Base-by-base conservation (phyloP, 192 early-diverging fungal species). In the Coemansia sp. region DNA sequence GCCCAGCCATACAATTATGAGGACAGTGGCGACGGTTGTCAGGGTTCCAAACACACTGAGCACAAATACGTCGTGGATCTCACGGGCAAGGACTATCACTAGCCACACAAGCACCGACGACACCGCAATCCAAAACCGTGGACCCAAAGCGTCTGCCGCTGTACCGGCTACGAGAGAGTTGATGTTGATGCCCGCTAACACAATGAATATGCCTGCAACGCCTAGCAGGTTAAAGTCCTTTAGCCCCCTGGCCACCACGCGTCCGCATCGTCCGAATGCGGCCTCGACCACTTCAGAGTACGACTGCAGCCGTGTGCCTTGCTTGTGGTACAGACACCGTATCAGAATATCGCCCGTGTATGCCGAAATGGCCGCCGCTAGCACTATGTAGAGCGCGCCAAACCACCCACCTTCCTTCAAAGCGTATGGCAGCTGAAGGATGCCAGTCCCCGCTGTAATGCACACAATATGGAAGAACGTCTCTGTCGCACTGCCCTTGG, bases 351-450 rank as follows among this genome's bases (percentile, higher is more conserved):
- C 82, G 17, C 90, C 91, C 0, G 85, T 86, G 67, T 92, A 92
- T 21, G 83, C 52, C 12, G 87, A 85, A 59, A 91, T 88, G 7
- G 86, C 60, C 35, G 86, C 87, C 0, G 89, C 86, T 36, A 92
- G 76, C 17, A 86, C 36, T 29, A 95, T 74, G 61, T 93, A 74
- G n/a, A 85, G 60, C 7, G 88, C 56, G 32, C 87, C 88, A 22
- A 87, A 68, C 93, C 93, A 95, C 0, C 93, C 93, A 55, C 86
- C 83, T 34, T 86, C 75, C 36, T 68, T 81, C 14, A 95, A 79
- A 4, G 91, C 87, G 65, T 87, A 93, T 2, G 93, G 93, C 17
- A 95, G 79, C 65, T 92, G 91, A 21, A 93, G 83, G 22, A 90
- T 84, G 11, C 93, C 93, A 8, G 87, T 88, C 36, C 92, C 92